Base-by-base conservation (phyloP, 345 rosid genomes). In the Turritis glabra region DNA sequence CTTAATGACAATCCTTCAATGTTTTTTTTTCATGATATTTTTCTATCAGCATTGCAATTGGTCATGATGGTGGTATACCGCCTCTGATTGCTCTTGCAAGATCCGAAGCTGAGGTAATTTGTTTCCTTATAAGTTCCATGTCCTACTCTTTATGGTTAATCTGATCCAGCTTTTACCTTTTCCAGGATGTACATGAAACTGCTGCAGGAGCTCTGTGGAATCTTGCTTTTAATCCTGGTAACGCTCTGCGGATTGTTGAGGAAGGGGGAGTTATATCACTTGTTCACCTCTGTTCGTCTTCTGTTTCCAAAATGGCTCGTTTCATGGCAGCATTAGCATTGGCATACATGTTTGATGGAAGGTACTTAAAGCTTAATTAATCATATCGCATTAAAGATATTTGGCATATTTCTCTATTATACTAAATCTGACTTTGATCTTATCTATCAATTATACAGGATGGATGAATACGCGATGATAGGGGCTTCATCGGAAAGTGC, bases 141-240 rank as follows among this genome's bases (percentile, higher is more conserved):
- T 44, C 52, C 7, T 8, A 10, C 25, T 68, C 46, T 54, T 52
- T 19, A 25, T 33, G 18, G 43, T 41, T 59, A 29, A 76, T 41
- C 41, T 52, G 48, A 41, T 68, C 13, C 13, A 35, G 56, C 41
- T 15, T 62, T 44, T 43, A 17, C 25, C 18, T 26, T 55, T 69
- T 18, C 41, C 85, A 90, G 97, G 97, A 89, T 86, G 97, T 91
- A 75, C 94, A 89, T 79, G 94, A 87, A 82, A 86, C 88, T 30
- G 94, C 97, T 18, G 94, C 90, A 1, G 94, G 94, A 61, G 97
- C 97, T 70, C 89, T 91, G 37, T 89, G 92, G 94, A 91, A 89
- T 76, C 94, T 91, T 80, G 87, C 97, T 80, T 89, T 84, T 67
- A 85, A 86, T 74, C 81, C 85, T 17, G 82, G 84, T 13, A 91